Conservation (phyloP, 345 rosid species). For the Fremontodendron californicum region DNA sequence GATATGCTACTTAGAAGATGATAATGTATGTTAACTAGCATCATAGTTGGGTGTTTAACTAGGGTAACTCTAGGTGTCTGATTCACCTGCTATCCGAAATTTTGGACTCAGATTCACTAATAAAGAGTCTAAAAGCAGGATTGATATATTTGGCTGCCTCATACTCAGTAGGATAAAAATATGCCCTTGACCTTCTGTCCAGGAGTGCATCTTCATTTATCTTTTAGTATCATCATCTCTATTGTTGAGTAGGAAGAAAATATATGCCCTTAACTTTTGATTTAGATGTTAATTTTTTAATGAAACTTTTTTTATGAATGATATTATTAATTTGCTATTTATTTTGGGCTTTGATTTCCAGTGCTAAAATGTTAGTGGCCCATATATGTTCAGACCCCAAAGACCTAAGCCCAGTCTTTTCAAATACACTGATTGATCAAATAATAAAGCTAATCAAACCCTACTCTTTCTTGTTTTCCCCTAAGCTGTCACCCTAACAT, state of each 20-base stretch:
- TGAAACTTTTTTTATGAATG: neutral
- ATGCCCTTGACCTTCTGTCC: neutral
- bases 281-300: neutral
- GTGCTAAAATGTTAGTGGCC: neutral
- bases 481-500: neutral
- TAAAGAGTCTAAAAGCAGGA: neutral
- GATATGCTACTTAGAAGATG: neutral
- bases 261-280: neutral
- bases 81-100: neutral
- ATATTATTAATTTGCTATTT: neutral
- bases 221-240: neutral
- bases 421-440: neutral
- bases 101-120: neutral
- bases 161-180: neutral
- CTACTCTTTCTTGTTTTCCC: neutral
- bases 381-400: neutral
- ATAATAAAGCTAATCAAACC: neutral
- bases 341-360: neutral
- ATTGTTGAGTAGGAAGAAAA: neutral
- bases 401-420: neutral
- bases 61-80: too few species aligned
- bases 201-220: too few species aligned
- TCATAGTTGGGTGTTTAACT: neutral
- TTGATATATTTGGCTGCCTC: neutral
- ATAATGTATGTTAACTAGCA: neutral